phyloP scores from a whole-genome alignment of 2,329 filamentous ascomycete genomes.

The Penicillium sclerotiorum region DNA sequence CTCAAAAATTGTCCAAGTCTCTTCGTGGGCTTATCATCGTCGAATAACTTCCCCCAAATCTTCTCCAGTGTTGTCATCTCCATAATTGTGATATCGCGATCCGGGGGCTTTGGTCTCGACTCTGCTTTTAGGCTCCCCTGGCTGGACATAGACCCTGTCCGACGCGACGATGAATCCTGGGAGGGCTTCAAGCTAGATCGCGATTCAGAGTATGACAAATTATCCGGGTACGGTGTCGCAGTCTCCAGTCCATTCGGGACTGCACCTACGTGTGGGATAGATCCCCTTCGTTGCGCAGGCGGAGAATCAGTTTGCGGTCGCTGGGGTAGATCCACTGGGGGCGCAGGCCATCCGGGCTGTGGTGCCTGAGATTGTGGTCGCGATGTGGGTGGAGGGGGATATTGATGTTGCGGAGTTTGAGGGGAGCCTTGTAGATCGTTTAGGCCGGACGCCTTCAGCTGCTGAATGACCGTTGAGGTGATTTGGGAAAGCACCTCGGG shows the following conservation, averaged over 20 bases:
- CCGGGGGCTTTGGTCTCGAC: slow-evolving; percentile 40
- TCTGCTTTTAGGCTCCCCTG: slow-evolving; percentile 36
- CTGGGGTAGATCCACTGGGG: slow-evolving; percentile 15
- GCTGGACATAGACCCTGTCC: slow-evolving; percentile 39
- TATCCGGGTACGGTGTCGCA: slow-evolving; percentile 25
- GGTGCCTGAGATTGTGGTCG: slow-evolving; percentile 27
- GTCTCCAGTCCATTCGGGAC: slow-evolving; percentile 13
- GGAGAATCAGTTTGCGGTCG: slow-evolving; percentile 25
- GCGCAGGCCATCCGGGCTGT: slow-evolving; percentile 23
- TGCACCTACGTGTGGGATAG: slow-evolving; percentile 21
- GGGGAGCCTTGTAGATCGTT: slow-evolving; percentile 33
- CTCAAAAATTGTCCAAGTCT: slow-evolving; percentile 71
- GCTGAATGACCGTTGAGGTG: slow-evolving; percentile 61
- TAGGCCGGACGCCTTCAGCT: slow-evolving; percentile 54
- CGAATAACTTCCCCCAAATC: slow-evolving; percentile 77
- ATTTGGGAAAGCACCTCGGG: slow-evolving; percentile 65
- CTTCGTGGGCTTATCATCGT: slow-evolving; percentile 66
- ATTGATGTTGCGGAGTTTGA: slow-evolving; percentile 24
- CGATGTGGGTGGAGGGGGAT: slow-evolving; percentile 16
- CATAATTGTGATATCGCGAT: slow-evolving; percentile 42
- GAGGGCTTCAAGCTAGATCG: slow-evolving; percentile 25
- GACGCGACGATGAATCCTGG: slow-evolving; percentile 25
- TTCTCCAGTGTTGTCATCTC: slow-evolving; percentile 66
- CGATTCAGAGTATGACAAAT: slow-evolving; percentile 17
- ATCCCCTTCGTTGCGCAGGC: slow-evolving; percentile 17